Evolutionary conservation across 164 flowering plant genomes (phyloP).

Genomic region (Vitis riparia): DNA sequence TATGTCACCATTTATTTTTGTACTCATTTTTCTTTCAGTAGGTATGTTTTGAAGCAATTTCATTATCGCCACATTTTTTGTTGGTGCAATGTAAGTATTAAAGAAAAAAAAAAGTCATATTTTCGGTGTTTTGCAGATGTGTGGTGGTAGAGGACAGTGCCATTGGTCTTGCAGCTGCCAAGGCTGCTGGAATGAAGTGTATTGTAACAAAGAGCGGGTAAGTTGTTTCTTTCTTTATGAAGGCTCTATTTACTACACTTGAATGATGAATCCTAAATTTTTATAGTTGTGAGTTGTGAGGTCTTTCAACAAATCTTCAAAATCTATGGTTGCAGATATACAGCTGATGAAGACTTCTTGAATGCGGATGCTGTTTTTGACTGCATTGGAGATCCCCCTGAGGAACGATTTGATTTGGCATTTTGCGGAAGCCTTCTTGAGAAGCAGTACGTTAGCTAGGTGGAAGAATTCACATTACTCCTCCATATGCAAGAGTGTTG

Average conservation of each 20-base stretch:
- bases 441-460: conserved; percentile 74
- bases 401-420: conserved; percentile 79
- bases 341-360: conserved; percentile 83
- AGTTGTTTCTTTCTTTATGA: conserved; percentile 7
- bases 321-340: conserved; percentile 57
- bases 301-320: not conserved
- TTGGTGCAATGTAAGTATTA: too few species aligned
- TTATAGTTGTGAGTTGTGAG: too few species aligned
- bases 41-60: not conserved
- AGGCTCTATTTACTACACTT: too few species aligned
- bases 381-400: conserved; percentile 91
- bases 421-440: conserved; percentile 84
- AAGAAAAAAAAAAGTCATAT: not conserved
- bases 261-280: too few species aligned
- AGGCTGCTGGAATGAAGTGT: conserved; percentile 97
- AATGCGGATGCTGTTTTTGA: conserved; percentile 95
- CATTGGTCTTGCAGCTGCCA: conserved; percentile 95
- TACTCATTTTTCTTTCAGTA: not conserved
- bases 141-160: conserved; percentile 95
- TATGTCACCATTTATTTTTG: not conserved
- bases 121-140: conserved; percentile 46
- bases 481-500: too few species aligned
- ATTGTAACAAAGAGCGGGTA: conserved; percentile 86
- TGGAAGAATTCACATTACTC: too few species aligned
- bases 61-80: too few species aligned